These are phyloP conservation scores for Aspergillus bridgeri DNA, from an alignment of 495 filamentous ascomycete genomes.

Conservation along the genomic window DNA sequence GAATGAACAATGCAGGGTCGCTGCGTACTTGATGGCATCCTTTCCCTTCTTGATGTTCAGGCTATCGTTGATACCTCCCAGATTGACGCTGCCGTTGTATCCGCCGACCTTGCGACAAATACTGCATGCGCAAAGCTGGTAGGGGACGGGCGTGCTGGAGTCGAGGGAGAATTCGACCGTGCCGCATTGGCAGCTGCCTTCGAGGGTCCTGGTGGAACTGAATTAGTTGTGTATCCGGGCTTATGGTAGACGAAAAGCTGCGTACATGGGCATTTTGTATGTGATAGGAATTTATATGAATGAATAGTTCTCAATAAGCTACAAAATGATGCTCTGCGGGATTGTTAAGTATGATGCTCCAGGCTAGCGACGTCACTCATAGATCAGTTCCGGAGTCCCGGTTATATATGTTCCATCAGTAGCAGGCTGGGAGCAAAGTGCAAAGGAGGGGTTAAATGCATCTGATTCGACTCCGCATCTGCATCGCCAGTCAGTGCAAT, in stretches of 20 bases:
- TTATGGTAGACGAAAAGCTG: background rate
- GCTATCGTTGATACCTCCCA: constrained; percentile 47
- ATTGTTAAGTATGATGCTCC: background rate
- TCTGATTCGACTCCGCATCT: background rate
- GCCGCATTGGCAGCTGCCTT: constrained; percentile 55
- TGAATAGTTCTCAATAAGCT: background rate
- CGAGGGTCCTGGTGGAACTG: constrained; percentile 37
- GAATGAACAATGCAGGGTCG: too few relatives aligned
- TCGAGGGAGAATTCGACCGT: constrained; percentile 49
- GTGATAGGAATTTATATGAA: background rate
- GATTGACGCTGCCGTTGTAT: constrained; percentile 47
- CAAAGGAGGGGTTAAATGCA: background rate
- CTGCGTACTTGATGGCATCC: constrained; percentile 47
- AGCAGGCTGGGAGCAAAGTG: too few relatives aligned
- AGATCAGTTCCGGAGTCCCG: background rate
- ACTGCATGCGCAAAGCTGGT: constrained; percentile 54
- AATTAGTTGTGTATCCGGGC: constrained; percentile 1
- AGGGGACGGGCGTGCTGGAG: constrained; percentile 52
- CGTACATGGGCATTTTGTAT: constrained; percentile 13
- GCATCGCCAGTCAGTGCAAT: background rate
- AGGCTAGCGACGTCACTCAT: background rate
- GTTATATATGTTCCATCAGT: background rate
- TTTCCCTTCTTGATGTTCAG: constrained; percentile 47
- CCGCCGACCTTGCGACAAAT: constrained; percentile 56
- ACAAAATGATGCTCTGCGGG: background rate